Evolutionary conservation across 768 basidiomycete species (phyloP).

Genomic region (Suillus occidentalis): DNA sequence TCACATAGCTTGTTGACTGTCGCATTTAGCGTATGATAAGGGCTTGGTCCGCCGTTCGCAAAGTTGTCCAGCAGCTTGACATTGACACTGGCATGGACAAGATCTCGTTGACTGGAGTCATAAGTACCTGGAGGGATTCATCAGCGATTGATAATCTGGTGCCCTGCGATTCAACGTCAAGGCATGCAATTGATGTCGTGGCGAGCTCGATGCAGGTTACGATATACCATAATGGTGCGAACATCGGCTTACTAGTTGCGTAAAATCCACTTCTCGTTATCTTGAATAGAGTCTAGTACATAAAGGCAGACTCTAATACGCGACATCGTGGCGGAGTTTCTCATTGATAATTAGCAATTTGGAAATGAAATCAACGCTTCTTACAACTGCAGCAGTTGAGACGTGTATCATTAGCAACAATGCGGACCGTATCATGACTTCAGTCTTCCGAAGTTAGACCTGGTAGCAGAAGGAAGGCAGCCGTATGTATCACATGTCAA

Average conservation of each 20-base stretch:
- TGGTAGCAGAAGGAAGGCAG: no score
- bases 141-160: neutral
- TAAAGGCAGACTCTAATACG: conserved; percentile 27
- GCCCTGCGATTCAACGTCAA: neutral
- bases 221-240: neutral
- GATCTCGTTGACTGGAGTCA: neutral
- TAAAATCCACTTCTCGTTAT: neutral
- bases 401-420: neutral
- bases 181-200: neutral
- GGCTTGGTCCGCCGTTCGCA: neutral
- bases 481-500: neutral
- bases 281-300: neutral
- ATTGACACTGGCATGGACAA: neutral
- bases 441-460: neutral
- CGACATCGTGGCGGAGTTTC: conserved; percentile 37
- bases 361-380: neutral
- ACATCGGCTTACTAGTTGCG: neutral
- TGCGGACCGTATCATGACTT: neutral
- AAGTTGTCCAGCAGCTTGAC: neutral
- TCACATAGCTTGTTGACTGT: neutral
- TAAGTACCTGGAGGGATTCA: neutral
- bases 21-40: neutral
- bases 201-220: neutral
- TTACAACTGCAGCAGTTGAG: neutral
- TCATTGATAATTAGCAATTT: conserved; percentile 29